Conservation (phyloP, 164 flowering plant species). For the Chloranthus sessilifolius region DNA sequence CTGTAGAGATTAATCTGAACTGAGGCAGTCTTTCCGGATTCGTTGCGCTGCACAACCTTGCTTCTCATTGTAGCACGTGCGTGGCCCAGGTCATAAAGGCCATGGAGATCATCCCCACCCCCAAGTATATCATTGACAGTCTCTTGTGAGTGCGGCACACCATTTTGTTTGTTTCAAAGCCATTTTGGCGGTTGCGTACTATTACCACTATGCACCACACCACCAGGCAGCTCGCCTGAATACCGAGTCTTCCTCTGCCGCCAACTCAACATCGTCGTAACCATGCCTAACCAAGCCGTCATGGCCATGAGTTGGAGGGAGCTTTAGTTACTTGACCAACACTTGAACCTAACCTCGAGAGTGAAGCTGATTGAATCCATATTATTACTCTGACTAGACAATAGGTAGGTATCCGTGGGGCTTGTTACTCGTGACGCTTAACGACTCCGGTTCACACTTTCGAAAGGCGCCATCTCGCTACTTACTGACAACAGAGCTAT, state of each 20-base stretch:
- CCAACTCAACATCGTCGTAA: constrained; percentile 6
- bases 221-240: not conserved
- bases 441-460: no score
- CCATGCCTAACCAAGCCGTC: no score
- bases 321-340: no score
- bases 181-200: not conserved
- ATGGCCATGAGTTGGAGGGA: no score
- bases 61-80: not conserved
- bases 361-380: no score
- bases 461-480: no score
- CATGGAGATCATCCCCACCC: not conserved
- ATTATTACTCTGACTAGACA: no score
- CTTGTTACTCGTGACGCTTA: no score
- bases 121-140: not conserved
- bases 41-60: not conserved
- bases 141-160: not conserved
- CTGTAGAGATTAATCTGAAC: not conserved
- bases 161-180: not conserved
- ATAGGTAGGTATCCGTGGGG: no score
- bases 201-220: constrained; percentile 7
- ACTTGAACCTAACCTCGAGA: no score
- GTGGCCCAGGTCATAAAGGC: not conserved
- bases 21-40: not conserved
- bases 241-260: constrained; percentile 7
- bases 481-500: no score